Conservation (phyloP, 176 grass and related monocot species). For the Zea mays region Zm-B73-REFERENCE-NAM-5.0 NC_050103.1:17972501-17973000, state of each 20-base stretch:
- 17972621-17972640: too few species aligned
- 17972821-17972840: neutral
- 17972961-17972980: neutral
- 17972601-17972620: too few species aligned
- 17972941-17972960: neutral
- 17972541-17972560: too few species aligned
- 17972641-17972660: neutral
- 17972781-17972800: conserved; percentile 23
- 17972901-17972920: neutral
- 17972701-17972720: neutral
- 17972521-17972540: too few species aligned
- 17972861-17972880: neutral
- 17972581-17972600: too few species aligned
- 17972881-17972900: too few species aligned
- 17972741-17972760: neutral
- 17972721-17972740: neutral
- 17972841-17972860: neutral
- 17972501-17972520: too few species aligned
- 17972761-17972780: neutral
- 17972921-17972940: neutral
- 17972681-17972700: neutral
- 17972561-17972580: too few species aligned
- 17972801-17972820: neutral
- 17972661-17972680: neutral
- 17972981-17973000: conserved; percentile 13